phyloP scores from a whole-genome alignment of 306 rosid species.

The Biancaea sappan region DNA sequence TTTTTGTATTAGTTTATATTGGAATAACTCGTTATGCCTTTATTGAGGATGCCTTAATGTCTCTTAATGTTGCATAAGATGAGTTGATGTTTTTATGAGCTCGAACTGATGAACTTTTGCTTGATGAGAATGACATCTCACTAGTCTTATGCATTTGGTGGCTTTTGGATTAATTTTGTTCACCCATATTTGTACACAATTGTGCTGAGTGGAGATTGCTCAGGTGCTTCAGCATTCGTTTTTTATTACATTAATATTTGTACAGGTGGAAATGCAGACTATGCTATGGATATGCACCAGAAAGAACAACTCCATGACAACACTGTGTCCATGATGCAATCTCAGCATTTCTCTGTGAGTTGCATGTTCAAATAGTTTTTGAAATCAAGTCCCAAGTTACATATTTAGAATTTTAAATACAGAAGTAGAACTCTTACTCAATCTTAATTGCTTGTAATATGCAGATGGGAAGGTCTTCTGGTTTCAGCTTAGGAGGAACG shows the following conservation, averaged over 20 bases:
- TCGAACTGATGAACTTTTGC: constrained; percentile 1
- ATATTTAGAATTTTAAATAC: constrained; percentile 6
- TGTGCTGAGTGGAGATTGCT: constrained; percentile 16
- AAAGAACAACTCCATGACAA: constrained; percentile 96
- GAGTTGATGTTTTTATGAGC: background rate
- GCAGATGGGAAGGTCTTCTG: constrained; percentile 96
- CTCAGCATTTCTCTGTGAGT: constrained; percentile 94
- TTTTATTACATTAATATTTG: constrained; percentile 32
- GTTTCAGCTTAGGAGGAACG: constrained; percentile 81
- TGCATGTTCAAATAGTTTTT: constrained; percentile 19
- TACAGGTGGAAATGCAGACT: constrained; percentile 86
- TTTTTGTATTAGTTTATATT: constrained; percentile 15
- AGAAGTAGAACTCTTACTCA: constrained; percentile 21
- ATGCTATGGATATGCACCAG: constrained; percentile 93
- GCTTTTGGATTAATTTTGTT: constrained; percentile 18
- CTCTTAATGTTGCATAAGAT: constrained; percentile 1
- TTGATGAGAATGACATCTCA: constrained; percentile 18
- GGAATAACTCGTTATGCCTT: constrained; percentile 7
- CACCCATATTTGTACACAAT: background rate
- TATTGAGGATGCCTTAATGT: constrained; percentile 22
- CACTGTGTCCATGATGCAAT: constrained; percentile 87
- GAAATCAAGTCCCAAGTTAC: constrained; percentile 9
- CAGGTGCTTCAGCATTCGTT: constrained; percentile 13
- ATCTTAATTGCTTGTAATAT: constrained; percentile 34
- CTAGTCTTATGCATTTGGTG: background rate